Evolutionary conservation across 305 asterid species (phyloP).

Genomic region (Fraxinus platypoda): DNA sequence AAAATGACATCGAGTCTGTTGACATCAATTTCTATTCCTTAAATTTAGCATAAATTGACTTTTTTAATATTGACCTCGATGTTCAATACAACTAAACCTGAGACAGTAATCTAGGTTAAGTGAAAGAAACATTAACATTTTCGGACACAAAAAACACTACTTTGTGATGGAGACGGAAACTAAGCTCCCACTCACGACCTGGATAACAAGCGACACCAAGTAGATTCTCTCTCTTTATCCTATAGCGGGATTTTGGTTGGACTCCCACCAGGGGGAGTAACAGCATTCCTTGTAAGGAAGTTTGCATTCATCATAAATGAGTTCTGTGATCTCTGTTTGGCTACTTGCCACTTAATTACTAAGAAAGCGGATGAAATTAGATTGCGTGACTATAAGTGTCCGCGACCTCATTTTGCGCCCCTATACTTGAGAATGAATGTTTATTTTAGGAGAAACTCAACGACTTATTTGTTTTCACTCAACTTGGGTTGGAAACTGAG

Average conservation of each 20-base stretch:
- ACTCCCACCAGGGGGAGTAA: too few relatives aligned
- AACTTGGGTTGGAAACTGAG: not conserved
- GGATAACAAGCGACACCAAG: too few relatives aligned
- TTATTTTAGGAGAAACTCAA: not conserved
- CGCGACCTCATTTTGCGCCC: not conserved
- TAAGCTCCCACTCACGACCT: too few relatives aligned
- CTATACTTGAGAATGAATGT: not conserved
- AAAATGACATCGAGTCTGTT: not conserved
- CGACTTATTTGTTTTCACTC: not conserved
- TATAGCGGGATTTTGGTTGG: too few relatives aligned
- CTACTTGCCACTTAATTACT: not conserved
- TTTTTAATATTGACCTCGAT: not conserved
- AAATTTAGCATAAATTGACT: not conserved
- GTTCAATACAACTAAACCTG: not conserved
- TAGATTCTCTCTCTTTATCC: too few relatives aligned
- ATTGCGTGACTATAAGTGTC: not conserved
- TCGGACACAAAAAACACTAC: not conserved
- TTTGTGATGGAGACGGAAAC: not conserved
- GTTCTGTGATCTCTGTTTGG: not conserved
- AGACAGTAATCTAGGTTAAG: not conserved
- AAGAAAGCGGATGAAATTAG: not conserved
- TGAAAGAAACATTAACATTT: not conserved
- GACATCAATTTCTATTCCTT: not conserved
- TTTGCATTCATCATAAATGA: not conserved
- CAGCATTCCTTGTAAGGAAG: not conserved